Evolutionary conservation across 176 grass and related monocot species (phyloP).

Genomic region (Carex pumila): DNA sequence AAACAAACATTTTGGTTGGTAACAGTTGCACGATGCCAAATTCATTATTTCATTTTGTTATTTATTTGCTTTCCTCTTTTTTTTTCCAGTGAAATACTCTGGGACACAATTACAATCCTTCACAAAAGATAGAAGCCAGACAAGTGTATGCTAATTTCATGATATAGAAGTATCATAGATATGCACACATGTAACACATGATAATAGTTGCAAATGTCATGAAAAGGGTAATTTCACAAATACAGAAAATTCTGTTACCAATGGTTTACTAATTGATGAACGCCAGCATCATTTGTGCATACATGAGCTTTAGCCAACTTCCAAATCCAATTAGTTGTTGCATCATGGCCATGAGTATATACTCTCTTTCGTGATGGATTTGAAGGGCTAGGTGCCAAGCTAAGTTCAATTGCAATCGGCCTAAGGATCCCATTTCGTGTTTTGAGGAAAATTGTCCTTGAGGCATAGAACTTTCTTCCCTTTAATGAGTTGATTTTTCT

Average conservation of each 20-base stretch:
- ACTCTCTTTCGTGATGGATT: constrained; percentile 45
- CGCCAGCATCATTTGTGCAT: constrained; percentile 56
- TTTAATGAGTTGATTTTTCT: constrained; percentile 41
- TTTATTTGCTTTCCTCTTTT: not conserved
- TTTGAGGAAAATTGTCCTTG: constrained; percentile 64
- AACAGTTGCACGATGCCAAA: not conserved
- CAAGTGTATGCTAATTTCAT: not conserved
- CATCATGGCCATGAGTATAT: constrained; percentile 43
- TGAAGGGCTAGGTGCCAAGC: constrained; percentile 49
- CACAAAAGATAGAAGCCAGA: not conserved
- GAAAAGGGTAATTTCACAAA: not conserved
- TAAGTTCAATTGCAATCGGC: constrained; percentile 68
- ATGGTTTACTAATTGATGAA: constrained; percentile 84
- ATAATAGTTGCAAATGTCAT: not conserved
- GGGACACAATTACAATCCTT: not conserved
- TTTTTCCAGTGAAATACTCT: not conserved
- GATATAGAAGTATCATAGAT: not conserved
- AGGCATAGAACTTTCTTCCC: constrained; percentile 47
- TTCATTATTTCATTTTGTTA: not conserved
- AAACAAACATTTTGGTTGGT: not conserved
- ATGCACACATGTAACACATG: not conserved
- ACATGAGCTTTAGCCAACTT: constrained; percentile 79
- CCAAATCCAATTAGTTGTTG: constrained; percentile 71
- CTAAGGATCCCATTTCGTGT: constrained; percentile 34
- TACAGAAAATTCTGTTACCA: constrained; percentile 27